Evolutionary conservation across 768 basidiomycete genomes (phyloP), one percentile per base, ranked within the genome.

Genomic region (Naganishia friedmannii): DNA sequence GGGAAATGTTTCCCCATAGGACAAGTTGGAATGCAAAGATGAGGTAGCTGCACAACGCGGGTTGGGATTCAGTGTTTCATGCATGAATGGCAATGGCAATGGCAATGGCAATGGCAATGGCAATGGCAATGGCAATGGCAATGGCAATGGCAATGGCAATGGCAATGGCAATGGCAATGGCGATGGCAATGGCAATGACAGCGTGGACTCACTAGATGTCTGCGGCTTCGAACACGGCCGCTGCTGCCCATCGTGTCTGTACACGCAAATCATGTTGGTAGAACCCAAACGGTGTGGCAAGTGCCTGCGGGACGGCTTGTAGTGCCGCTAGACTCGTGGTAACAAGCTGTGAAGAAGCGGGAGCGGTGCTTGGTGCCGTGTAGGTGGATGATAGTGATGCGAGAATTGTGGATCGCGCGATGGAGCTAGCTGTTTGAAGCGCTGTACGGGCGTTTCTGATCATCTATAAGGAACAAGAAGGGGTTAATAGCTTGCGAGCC

Each of bases 201-300:
- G n/a, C n/a, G n/a, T n/a, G 32, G 0, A 77, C 76, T 66, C 66
- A 77, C 68, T 79, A 79, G 58, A 78, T 77, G 51, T 77, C 68
- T 26, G 72, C 74, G 12, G 78, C 78, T 70, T 80, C 79, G 63
- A 78, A 78, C 12, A 79, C 79, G 4, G 80, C 80, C 1, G 77
- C 74, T 15, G 74, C 78, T 0, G 76, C 72, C 80, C 80, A 81
- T 17, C 75, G 75, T 9, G 60, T 48, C 42, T 75, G 68, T 8
- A 77, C 73, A 19, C 80, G 68, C 0, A 77, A 56, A 57, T 82
- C 81, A 23, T 73, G 70, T 48, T 73, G 57, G 19, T 70, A 76
- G 34, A 74, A 77, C 2, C 78, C 75, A 65, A 82, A 79, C 2
- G 75, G 78, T 5, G 75, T 72, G 9, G 70, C 73, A 23, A 82